phyloP scores from a whole-genome alignment of 225 moss, liverwort and hornwort species.

The Antitrichia curtipendula region DNA sequence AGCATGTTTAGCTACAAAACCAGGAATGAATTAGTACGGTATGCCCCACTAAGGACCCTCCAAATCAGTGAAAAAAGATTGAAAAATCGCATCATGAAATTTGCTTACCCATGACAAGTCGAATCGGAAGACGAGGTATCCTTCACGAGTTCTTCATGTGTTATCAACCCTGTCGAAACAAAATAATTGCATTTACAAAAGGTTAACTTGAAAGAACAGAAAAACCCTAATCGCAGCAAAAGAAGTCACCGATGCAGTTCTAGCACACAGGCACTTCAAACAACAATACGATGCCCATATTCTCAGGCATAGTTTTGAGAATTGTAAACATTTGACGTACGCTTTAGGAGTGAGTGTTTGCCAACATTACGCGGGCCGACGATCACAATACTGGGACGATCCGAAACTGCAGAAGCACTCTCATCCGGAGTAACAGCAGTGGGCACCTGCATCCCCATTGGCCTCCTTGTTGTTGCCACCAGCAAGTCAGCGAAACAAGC shows the following conservation, averaged over 20 bases:
- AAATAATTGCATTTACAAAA: background rate
- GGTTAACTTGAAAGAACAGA: background rate
- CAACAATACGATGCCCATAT: background rate
- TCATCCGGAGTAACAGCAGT: background rate
- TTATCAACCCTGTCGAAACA: slow-evolving; percentile 37
- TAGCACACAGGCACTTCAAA: background rate
- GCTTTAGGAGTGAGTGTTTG: slow-evolving; percentile 65
- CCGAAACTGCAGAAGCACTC: slow-evolving; percentile 6
- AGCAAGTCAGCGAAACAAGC: background rate
- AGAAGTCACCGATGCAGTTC: background rate
- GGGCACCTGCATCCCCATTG: slow-evolving; percentile 53
- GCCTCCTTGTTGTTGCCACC: background rate
- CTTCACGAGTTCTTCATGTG: slow-evolving; percentile 23
- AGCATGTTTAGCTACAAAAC: background rate
- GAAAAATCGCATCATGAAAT: background rate
- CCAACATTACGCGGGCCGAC: slow-evolving; percentile 73
- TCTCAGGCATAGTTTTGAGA: background rate
- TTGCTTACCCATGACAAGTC: slow-evolving; percentile 53
- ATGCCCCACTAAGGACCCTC: background rate
- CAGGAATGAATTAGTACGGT: background rate
- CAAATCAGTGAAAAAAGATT: background rate
- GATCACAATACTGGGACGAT: slow-evolving; percentile 53
- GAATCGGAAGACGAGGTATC: slow-evolving; percentile 39
- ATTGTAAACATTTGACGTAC: slow-evolving; percentile 13
- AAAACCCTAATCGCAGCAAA: background rate